Evolutionary conservation across 2,329 filamentous ascomycete genomes (phyloP), one percentile per base, ranked within the genome.

Genomic region (Blastomyces gilchristii): DNA sequence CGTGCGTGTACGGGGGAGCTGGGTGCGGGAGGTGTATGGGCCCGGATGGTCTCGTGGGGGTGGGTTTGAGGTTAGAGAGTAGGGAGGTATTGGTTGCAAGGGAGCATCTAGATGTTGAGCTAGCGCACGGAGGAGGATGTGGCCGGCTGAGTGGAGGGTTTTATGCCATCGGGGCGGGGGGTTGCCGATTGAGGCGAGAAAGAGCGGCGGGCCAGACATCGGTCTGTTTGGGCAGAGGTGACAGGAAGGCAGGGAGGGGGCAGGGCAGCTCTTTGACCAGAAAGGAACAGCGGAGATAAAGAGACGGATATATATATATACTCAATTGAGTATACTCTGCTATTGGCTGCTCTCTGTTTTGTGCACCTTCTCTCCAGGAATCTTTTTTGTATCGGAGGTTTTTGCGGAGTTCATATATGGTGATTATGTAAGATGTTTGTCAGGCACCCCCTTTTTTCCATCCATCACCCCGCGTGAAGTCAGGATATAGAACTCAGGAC

Each of bases 181-280:
- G 70, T 97, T 97, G 68, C 94, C 94, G 66, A 99, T 83, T 66
- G 90, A 94, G 78, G 91, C 84, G 70, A 97, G 81, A 63, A 97
- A 84, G 69, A 96, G 85, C 22, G 53, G 54, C 49, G 82, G 83
- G n/a, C n/a, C 9, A 25, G 49, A 41, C 53, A 57, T 57, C 18
- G 18, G 58, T 11, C 34, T 31, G 28, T 9, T 37, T 14, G 25
- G 52, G 7, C 18, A 6, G 52, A 18, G 25, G 9, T 18, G 22
- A 25, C 12, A 11, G 8, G 14, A 18, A 14, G 7, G 28, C 12
- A 5, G 14, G 2, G 28, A n/a, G 53, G 34, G 16, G 12, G 3
- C 1, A 31, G 53, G 12, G 53, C 9, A 9, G 18, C 25, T 3
- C 18, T 25, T 49, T 49, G 8, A 3, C 45, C 45, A 22, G 6